Evolutionary conservation across 2,329 filamentous ascomycete species (phyloP), one percentile per base, ranked within the genome.

Genomic region (Pyrenophora seminiperda): DNA sequence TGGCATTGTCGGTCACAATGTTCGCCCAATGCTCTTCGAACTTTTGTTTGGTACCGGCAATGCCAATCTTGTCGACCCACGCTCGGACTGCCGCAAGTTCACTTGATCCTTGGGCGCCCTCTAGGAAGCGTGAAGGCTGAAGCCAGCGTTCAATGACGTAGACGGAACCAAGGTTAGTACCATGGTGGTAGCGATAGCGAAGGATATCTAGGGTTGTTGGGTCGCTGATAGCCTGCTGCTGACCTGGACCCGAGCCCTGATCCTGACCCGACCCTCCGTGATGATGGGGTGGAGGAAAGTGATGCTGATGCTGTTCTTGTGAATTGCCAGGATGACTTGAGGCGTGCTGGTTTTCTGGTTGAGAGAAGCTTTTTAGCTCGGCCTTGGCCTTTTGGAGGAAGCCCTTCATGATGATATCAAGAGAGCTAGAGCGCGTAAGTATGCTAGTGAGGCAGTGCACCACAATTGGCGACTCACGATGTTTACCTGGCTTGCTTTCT

Each of bases 81-180:
- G 74, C 73, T 37, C 75, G 76, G 2, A 81, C 78, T 41, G 80
- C 78, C 53, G 78, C 80, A 10, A 84, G 69, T 61, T 85, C 83
- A 52, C 76, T 79, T 13, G 74, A 74, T 5, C 74, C 75, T 32
- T 64, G 57, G 7, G 73, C 66, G 10, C 69, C 69, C 1, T 73
- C 65, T 2, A 76, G 75, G 56, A 81, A 84, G 65, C 82, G 78
- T 47, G 73, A 77, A 2, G 71, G 69, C 33, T 75, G 77, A 3
- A 85, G 74, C 82, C 82, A 85, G 64, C 78, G 76, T 61, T 85
- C 83, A 4, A 84, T 76, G n/a, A 84, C 77, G 64, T 83, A 86
- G 37, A 84, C 75, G 7, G 79, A 79, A 32, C 83, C 83, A 2
- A 86, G 73, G 50, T 85, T 86, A 1, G 77, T 77, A 6, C 82